Evolutionary conservation across 768 basidiomycete genomes (phyloP), one percentile per base, ranked within the genome.

Genomic region (Coprinopsis strossmayeri): DNA sequence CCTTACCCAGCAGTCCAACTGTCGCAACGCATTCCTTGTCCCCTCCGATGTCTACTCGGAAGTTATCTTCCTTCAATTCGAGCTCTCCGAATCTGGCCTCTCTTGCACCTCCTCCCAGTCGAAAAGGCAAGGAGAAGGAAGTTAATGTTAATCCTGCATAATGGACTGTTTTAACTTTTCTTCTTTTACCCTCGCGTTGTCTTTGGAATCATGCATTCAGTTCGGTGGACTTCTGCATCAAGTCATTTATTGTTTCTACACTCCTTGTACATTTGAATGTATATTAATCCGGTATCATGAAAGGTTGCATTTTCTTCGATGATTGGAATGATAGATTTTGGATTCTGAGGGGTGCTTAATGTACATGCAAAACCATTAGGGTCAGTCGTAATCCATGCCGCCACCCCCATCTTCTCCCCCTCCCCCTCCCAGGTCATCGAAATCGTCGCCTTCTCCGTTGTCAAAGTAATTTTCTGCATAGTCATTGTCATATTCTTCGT

Each of bases 381-480:
- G n/a, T n/a, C 24, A 42, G 24, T 42, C 40, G 23, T 42, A 42
- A 9, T 42, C 40, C 40, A 21, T 26, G 20, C 35, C 46, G 50
- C 78, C 84, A 32, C 79, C 84, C 25, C 77, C 84, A 34, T 76
- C 85, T 15, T 77, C 87, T 3, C 76, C 86, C 9, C 74, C 84
- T 0, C 79, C 84, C 7, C 77, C 89, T 3, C 84, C 87, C 18
- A 87, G 63, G 57, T 89, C 83, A 57, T 92, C 90, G 47, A 77
- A 64, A 58, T 91, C 87, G 45, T 91, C 89, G 2, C 73, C 82
- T 64, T 91, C 89, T 15, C 89, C 89, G 46, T 90, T 91, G 62
- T 92, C 89, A 61, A 92, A 92, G 72, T 92, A 91, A 60, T 92
- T 89, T 53, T 87, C 85, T 2, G 84, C 89, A 53, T 92, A 92